Percentiles rank a stretch among this genome's conserved stretches.
These are phyloP conservation scores for Ascoidea tarda DNA, from an alignment of 805 yeast species.

Conservation along the genomic window DNA sequence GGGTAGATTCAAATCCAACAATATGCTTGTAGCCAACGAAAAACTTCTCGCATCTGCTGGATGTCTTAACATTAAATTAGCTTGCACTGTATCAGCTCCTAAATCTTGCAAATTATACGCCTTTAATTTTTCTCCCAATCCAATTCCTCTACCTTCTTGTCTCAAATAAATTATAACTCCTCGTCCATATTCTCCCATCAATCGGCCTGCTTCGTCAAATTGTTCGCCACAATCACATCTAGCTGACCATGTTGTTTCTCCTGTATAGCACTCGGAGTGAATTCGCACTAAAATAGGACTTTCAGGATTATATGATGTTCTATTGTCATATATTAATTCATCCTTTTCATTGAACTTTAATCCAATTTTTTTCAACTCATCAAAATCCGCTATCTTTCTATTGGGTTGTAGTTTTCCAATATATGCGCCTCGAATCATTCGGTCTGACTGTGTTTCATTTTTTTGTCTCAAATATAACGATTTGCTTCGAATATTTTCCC, in stretches of 20 bases:
- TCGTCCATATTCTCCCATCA: constrained; percentile 76
- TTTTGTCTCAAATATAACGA: constrained; percentile 46
- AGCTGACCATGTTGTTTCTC: constrained; percentile 99
- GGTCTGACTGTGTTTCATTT: constrained; percentile 74
- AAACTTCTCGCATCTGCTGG: constrained; percentile 98
- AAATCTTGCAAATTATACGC: constrained; percentile 94
- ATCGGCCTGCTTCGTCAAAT: constrained; percentile 91
- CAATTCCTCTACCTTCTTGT: constrained; percentile 98
- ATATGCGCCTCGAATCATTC: constrained; percentile 99
- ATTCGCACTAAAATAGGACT: constrained; percentile 65
- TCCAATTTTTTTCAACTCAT: constrained; percentile 25
- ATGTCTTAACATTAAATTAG: constrained; percentile 80
- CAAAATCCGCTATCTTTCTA: constrained; percentile 52
- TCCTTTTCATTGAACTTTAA: constrained; percentile 28
- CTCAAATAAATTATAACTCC: constrained; percentile 93
- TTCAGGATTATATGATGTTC: constrained; percentile 17
- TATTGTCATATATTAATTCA: constrained; percentile 16
- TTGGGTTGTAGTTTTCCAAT: constrained; percentile 87
- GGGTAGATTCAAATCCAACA: constrained; percentile 64
- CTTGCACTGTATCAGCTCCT: constrained; percentile 98
- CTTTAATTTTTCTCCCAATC: constrained; percentile 92
- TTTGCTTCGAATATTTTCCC: constrained; percentile 75
- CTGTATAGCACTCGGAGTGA: constrained; percentile 97
- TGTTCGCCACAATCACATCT: constrained; percentile 99
- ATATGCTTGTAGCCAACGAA: constrained; percentile 84